Evolutionary conservation across 305 asterid genomes (phyloP), one percentile per base, ranked within the genome.

Genomic region (Petunia hybrid): DNA sequence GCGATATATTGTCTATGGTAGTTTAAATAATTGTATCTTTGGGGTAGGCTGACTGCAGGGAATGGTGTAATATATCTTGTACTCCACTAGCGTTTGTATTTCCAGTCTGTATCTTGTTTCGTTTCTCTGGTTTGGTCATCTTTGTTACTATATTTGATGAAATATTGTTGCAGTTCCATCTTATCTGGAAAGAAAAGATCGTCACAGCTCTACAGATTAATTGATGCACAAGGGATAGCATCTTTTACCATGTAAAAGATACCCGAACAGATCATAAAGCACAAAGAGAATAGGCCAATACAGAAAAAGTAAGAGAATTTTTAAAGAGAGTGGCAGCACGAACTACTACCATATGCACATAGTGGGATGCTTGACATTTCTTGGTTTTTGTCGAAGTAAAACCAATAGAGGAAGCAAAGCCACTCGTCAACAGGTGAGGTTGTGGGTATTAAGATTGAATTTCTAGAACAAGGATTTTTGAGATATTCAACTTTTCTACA

Each of bases 181-280:
- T 22, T 69, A 22, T 69, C 76, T 16, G 39, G 59, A 8, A n/a
- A 68, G 4, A 43, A 22, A 22, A 22, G 31, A 22, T 22, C 31
- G 31, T 22, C 31, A 22, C 31, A 22, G 31, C 31, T 22, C 31
- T 22, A 22, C 31, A 22, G 53, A 1, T 69, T 16, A 69, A 16
- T 43, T 69, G 40, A 68, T 68, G 39, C 56, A n/a, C 36, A 42
- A 43, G 75, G 55, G 57, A 68, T 68, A 39, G 3, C 39, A 16
- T 40, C 76, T 68, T 68, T 68, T 16, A 69, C 38, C 2, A 43
- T 69, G 76, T 69, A 69, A 68, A 3, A 1, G 7, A 42, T 68
- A 6, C 4, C 40, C 6, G 48, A 48, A 65, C 40, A 31, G 73
- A 65, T 66, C 36, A 14, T 40, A 39, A 48, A 40, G 35, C 45